Base-by-base conservation (phyloP, 75 land plant species). In the Isoetes taiwanensis region DNA sequence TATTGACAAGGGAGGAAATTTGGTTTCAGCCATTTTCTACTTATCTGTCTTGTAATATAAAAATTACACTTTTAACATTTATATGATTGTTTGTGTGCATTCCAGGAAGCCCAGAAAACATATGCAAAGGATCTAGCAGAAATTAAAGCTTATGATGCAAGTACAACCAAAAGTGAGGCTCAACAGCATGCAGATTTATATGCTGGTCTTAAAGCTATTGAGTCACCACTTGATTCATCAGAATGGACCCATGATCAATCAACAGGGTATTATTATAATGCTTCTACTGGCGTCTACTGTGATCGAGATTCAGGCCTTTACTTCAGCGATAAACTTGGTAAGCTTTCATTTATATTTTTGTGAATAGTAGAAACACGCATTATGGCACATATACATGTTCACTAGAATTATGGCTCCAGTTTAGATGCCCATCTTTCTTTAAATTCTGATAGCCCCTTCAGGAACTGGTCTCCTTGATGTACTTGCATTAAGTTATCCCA, bases 1-100 rank as follows among this genome's bases (percentile, higher is more conserved):
- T 61, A 25, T 26, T 72, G 88, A 96, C 79, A 84, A 93, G 98
- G n/a, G n/a, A n/a, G n/a, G n/a, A n/a, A n/a, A n/a, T n/a, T n/a
- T n/a, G n/a, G n/a, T n/a, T n/a, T n/a, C n/a, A n/a, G n/a, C n/a
- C n/a, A n/a, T n/a, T n/a, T n/a, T n/a, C n/a, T n/a, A n/a, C n/a
- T n/a, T n/a, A n/a, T n/a, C n/a, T n/a, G n/a, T n/a, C n/a, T n/a
- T n/a, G n/a, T n/a, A n/a, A n/a, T n/a, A n/a, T n/a, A n/a, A n/a
- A n/a, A n/a, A n/a, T n/a, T n/a, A n/a, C n/a, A n/a, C n/a, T n/a
- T n/a, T n/a, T n/a, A n/a, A n/a, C n/a, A n/a, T n/a, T n/a, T n/a
- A n/a, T n/a, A n/a, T n/a, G n/a, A n/a, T n/a, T n/a, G n/a, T n/a
- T n/a, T n/a, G n/a, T n/a, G n/a, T n/a, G n/a, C n/a, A n/a, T n/a